Percentiles rank a stretch among this genome's conserved stretches.
These are phyloP conservation scores for Haplosporangium sp. DNA, from an alignment of 371 early-diverging fungal genomes.

Conservation along the genomic window DNA sequence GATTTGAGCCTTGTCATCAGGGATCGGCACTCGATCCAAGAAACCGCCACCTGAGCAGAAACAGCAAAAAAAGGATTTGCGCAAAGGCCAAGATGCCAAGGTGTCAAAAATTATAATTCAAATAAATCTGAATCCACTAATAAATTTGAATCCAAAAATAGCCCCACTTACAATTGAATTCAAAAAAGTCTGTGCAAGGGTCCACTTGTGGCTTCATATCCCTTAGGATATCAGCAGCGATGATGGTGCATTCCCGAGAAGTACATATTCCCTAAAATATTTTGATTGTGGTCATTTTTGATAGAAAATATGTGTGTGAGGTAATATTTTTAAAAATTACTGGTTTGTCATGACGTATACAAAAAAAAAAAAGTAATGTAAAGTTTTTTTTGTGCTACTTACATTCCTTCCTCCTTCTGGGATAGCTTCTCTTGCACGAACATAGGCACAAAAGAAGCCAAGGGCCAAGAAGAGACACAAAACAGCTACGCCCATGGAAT, in stretches of 20 bases:
- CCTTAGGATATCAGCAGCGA: slow-evolving; percentile 68
- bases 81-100: no score
- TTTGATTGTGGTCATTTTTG: not conserved
- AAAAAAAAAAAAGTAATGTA: not conserved
- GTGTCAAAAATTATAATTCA: no score
- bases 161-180: slow-evolving; percentile 63
- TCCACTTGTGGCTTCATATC: slow-evolving; percentile 63
- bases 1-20: slow-evolving; percentile 55
- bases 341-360: no score
- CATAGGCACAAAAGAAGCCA: slow-evolving; percentile 33
- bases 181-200: slow-evolving; percentile 70
- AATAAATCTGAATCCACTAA: no score
- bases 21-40: slow-evolving; percentile 49
- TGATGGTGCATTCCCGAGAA: slow-evolving; percentile 70
- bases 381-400: slow-evolving; percentile 1
- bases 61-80: no score
- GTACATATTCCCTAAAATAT: slow-evolving; percentile 47
- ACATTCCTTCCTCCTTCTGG: slow-evolving; percentile 47
- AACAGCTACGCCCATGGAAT: slow-evolving; percentile 22
- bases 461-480: slow-evolving; percentile 31
- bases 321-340: not conserved
- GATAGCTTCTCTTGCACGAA: slow-evolving; percentile 30
- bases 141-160: no score
- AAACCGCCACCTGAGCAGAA: slow-evolving; percentile 52
- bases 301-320: no score